Evolutionary conservation across 495 filamentous ascomycete species (phyloP).

Genomic region (Daldinia childiae): DNA sequence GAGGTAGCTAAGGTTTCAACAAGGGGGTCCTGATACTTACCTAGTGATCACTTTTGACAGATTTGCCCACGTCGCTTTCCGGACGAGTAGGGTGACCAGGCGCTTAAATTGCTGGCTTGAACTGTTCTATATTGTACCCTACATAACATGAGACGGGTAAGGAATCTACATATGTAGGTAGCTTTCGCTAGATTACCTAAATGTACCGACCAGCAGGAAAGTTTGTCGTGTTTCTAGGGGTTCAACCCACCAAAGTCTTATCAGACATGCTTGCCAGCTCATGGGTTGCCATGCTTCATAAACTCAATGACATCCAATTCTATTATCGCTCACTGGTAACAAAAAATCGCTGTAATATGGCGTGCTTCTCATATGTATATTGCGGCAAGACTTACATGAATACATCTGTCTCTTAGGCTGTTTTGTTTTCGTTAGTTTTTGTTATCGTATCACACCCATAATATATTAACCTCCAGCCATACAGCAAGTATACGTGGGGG

Average conservation of each 20-base stretch:
- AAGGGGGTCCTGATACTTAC: not conserved
- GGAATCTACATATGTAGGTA: not conserved
- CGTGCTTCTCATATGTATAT: not conserved
- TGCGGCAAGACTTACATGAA: not conserved
- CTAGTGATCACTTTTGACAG: not conserved
- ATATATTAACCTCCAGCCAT: slow-evolving; percentile 22
- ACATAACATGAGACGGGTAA: slow-evolving; percentile 8
- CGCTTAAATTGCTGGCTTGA: slow-evolving; percentile 1
- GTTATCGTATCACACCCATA: not conserved
- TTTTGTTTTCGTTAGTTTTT: slow-evolving; percentile 2
- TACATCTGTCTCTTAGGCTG: not conserved
- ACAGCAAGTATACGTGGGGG: slow-evolving; percentile 20
- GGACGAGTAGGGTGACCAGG: not conserved
- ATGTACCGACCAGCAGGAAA: slow-evolving; percentile 18
- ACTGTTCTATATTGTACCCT: not conserved
- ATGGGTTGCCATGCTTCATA: not conserved
- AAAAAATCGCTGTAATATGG: not conserved
- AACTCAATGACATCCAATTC: slow-evolving; percentile 17
- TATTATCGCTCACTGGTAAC: not conserved
- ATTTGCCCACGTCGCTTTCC: slow-evolving; percentile 20
- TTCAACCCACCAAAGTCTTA: not conserved
- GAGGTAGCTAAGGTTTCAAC: not conserved
- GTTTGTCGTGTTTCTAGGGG: not conserved
- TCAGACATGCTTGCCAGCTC: not conserved
- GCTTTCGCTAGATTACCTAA: slow-evolving; percentile 21